Percentiles rank a stretch among this genome's conserved stretches.
These are phyloP conservation scores for Ceratocystis huliohia DNA, from an alignment of 2,329 filamentous ascomycete species.

Conservation along the genomic window DNA sequence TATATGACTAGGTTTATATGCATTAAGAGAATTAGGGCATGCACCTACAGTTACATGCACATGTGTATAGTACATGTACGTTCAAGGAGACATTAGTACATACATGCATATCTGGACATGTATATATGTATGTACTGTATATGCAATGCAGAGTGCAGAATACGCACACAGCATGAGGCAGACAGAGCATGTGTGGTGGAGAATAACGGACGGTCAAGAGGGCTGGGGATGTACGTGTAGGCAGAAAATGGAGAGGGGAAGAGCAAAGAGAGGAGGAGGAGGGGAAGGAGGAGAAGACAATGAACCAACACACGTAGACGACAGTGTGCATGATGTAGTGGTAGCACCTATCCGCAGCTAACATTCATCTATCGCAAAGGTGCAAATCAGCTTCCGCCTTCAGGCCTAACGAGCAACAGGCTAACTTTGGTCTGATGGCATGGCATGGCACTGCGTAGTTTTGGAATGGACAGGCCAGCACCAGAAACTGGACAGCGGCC, in stretches of 20 bases:
- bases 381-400: no score
- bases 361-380: no score
- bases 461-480: constrained; percentile 2
- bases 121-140: neutral
- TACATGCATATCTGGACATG: neutral
- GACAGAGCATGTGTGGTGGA: neutral
- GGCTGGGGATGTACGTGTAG: neutral
- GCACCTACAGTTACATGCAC: neutral
- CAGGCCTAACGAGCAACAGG: no score
- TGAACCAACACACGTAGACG: neutral
- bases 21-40: neutral
- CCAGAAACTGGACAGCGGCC: neutral
- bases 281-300: neutral
- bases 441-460: constrained; percentile 6
- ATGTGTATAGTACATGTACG: neutral
- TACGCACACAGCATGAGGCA: neutral
- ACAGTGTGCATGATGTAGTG: no score
- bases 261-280: neutral
- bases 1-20: neutral
- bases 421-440: no score
- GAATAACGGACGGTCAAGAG: neutral
- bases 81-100: neutral
- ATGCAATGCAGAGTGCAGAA: neutral
- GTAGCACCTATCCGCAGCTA: no score
- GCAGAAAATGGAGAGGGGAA: neutral